Evolutionary conservation across 2,329 filamentous ascomycete genomes (phyloP), one percentile per base, ranked within the genome.

Genomic region (Plenodomus biglobosus): DNA sequence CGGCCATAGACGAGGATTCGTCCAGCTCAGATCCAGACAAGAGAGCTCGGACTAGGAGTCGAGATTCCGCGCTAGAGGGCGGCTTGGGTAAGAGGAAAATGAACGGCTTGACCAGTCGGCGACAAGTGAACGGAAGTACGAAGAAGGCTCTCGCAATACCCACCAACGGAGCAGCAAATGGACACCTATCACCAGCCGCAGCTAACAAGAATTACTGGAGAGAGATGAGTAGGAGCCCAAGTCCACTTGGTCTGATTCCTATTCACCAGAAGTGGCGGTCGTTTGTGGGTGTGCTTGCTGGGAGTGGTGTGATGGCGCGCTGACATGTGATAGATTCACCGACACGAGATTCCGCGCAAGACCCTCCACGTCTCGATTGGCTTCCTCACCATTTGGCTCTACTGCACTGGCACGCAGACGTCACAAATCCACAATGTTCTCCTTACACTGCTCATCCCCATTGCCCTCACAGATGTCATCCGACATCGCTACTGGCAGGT

Each of bases 311-410:
- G n/a, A 13, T 13, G 34, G 7, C 36, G 18, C 38, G 15, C 48
- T 68, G 51, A 68, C 55, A 48, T 39, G 16, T n/a, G 13, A 37
- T 49, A 75, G 72, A 72, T 81, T 55, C 94, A 99, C 80, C 91
- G 90, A 64, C 92, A 99, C 73, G 94, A 99, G 75, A 92, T 99
- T 44, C 94, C 94, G 8, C 87, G 94, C 62, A 99, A 99, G 73
- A 78, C 85, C 35, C 80, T 99, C 32, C 94, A 99, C 71, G 90
- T 97, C 48, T 96, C 92, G 40, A 99, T 99, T 68, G 94, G 94
- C 45, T 97, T 97, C 76, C 80, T 97, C 52, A 90, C 92, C 17
- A 81, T 96, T 38, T 88, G 86, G 76, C 82, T 97, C 32, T 99
- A 97, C 73, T 79, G 84, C 41, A 84, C 81, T 20, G 92, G 91